Base-by-base conservation (phyloP, 73 alveolate species). In the Breviolum minutum region DNA sequence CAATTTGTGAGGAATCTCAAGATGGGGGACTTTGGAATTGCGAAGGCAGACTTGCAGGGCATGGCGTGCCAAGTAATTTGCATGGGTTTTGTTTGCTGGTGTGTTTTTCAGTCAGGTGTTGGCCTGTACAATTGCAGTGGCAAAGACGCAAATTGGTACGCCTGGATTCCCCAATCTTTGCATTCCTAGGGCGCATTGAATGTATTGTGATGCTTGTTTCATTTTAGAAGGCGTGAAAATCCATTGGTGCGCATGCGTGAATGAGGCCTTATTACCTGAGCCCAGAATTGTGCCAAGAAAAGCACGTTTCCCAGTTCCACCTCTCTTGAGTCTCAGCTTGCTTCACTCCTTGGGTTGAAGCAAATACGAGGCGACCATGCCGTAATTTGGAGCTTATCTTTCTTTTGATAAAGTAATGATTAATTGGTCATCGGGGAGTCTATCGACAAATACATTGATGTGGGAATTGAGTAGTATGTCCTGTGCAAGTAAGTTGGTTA, bases 1-100 rank as follows among this genome's bases (percentile, higher is more conserved):
- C 22, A 66, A 16, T 10, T 77, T 77, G 32, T 13, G 83, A 79
- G 99, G 95, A 95, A 82, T 54, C 99, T 99, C 63, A 99, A 99
- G 98, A 99, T 99, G 92, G 99, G 99, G 17, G 99, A 99, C 98
- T 99, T 99, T 73, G 99, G 99, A 62, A 99, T 99, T 27, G 99
- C 99, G 20, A 99, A 99, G 99, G 99, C 95, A 48, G 88, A 93
- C 91, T 63, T 32, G 61, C 64, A 62, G 54, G 54, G 54, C 54
- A 3, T 3, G 54, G 5, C 3, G 54, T 40, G 54, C 54, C 0
- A 40, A 40, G 54, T 40, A 40, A 40, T 27, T 9, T 27, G 54
- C 60, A 74, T 74, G 26, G 60, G 85, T 7, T 11, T 12, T 29
- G 19, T 80, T 27, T 11, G 48, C 54, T 32, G 54, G 54, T 40